Evolutionary conservation across 495 filamentous ascomycete species (phyloP), one percentile per base, ranked within the genome.

Genomic region (Annulohypoxylon moriforme): DNA sequence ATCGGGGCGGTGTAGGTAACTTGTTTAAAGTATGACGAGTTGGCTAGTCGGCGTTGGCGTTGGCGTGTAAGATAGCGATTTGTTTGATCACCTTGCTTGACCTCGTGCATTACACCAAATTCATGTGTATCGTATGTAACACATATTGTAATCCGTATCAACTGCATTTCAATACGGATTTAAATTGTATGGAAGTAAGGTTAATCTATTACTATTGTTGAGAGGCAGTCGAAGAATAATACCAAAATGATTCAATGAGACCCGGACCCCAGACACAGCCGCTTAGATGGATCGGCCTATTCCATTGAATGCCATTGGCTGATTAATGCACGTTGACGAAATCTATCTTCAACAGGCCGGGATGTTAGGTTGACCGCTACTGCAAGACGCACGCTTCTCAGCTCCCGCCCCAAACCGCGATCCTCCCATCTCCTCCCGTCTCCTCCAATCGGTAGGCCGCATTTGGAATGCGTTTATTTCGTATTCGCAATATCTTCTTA

Each of bases 301-400:
- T 47, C 46, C 13, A 1, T 33, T 29, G 1, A 27, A 56, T 1
- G 27, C 27, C 11, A 68, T 68, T 68, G 65, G 65, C 20, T 55
- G 25, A 25, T 56, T 18, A 24, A 56, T 57, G 36, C 33, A 62
- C 29, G 22, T 33, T 67, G 64, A 68, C 66, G 58, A 62, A 56
- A 62, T 57, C 14, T 40, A 20, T 44, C 22, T 61, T 44, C 11
- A 18, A 27, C 2, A 5, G 31, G 13, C 22, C 6, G 47, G 53
- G 42, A 47, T 60, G 42, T 60, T 70, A 70, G 49, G 56, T 59
- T 65, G 68, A 70, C 68, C 68, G 68, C 68, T 60, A 70, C 42
- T 64, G 61, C 53, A 52, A 24, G 52, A 36, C 46, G 22, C n/a
- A 42, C 22, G 11, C 24, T 56, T 60, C 31, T 57, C 47, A 49